A percentile compares a stretch with the other conserved stretches of the same genome.
Conservation (phyloP, 331 rosid genomes). For the Malus hybrid region DNA sequence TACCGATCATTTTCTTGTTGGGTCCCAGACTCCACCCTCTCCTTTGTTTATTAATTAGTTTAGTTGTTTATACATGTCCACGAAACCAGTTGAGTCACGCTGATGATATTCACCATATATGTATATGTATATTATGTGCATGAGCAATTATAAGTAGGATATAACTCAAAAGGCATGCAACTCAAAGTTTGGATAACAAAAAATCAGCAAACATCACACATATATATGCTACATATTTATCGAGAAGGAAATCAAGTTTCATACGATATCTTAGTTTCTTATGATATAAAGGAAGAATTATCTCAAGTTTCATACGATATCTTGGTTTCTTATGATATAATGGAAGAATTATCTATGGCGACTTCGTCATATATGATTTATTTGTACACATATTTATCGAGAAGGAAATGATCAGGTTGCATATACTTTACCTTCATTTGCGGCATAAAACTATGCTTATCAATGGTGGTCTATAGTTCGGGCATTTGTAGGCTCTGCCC, state of each 20-base stretch:
- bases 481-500: no score
- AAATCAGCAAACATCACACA: background rate
- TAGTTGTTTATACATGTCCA: background rate
- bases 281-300: no score
- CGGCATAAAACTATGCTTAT: no score
- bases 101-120: background rate
- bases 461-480: no score
- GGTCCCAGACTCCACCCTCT: constrained; percentile 4
- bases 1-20: background rate
- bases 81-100: background rate
- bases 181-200: background rate
- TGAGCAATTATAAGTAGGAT: background rate
- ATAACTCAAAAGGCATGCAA: background rate
- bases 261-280: no score
- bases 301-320: no score
- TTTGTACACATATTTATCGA: no score
- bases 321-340: no score
- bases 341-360: no score
- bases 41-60: background rate
- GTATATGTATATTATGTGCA: background rate
- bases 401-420: no score
- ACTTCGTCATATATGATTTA: no score
- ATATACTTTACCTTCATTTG: no score
- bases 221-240: background rate
- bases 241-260: background rate